Percentiles rank a stretch among this genome's conserved stretches.
phyloP scores from a whole-genome alignment of 805 yeast genomes.

The Wickerhamomyces chambardii region DNA sequence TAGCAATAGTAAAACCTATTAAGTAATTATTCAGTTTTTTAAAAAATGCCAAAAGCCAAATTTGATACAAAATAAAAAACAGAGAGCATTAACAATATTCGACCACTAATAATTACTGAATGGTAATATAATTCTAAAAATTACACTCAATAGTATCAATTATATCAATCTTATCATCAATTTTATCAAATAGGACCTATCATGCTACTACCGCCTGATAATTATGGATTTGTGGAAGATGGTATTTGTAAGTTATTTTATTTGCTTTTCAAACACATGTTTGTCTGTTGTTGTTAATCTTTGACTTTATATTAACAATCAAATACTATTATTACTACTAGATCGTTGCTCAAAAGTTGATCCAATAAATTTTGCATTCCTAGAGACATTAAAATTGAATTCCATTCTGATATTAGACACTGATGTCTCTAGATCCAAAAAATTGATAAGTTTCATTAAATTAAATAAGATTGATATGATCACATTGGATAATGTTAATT shows the following conservation, averaged over 20 bases:
- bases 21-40: too few species aligned
- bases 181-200: too few species aligned
- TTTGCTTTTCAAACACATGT: not conserved
- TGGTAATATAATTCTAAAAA: too few species aligned
- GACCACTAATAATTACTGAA: too few species aligned
- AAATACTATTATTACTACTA: conserved; percentile 2
- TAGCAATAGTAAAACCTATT: too few species aligned
- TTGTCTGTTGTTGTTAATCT: too few species aligned
- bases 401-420: conserved; percentile 74
- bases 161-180: too few species aligned
- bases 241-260: conserved; percentile 42
- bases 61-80: too few species aligned
- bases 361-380: conserved; percentile 66
- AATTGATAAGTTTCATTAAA: conserved; percentile 56
- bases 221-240: conserved; percentile 85
- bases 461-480: conserved; percentile 41
- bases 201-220: conserved; percentile 93
- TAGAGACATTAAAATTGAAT: conserved; percentile 61
- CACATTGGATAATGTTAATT: conserved; percentile 21
- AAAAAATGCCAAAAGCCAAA: too few species aligned
- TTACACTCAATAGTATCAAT: too few species aligned
- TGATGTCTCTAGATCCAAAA: conserved; percentile 66
- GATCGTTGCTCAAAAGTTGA: conserved; percentile 75
- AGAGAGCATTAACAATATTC: too few species aligned
- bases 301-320: not conserved